phyloP scores from a whole-genome alignment of 805 yeast species.

The Babjeviella inositovora region DNA sequence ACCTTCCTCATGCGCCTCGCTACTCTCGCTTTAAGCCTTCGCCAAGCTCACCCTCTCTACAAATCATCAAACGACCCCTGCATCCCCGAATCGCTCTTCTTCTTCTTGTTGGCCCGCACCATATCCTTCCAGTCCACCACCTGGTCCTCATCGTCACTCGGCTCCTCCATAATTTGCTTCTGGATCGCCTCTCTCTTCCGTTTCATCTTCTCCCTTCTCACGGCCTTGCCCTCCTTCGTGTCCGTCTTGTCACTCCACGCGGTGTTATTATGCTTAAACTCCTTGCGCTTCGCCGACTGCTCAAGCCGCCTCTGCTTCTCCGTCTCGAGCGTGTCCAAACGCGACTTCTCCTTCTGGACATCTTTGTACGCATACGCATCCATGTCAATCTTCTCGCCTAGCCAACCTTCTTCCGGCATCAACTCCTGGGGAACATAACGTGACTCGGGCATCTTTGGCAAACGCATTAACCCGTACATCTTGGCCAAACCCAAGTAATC shows the following conservation, averaged over 20 bases:
- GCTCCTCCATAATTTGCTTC: conserved; percentile 22
- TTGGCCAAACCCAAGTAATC: conserved; percentile 62
- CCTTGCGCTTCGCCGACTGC: conserved; percentile 15
- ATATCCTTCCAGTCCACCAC: conserved; percentile 79
- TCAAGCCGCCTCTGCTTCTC: conserved; percentile 18
- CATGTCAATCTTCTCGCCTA: conserved; percentile 47
- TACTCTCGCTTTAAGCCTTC: no score
- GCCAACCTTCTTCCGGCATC: conserved; percentile 65
- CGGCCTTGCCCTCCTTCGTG: conserved; percentile 41
- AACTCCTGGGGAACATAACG: conserved; percentile 24
- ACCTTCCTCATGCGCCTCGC: no score
- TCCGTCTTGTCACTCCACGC: conserved; percentile 72
- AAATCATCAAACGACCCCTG: conserved; percentile 51
- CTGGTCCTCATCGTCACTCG: conserved; percentile 18
- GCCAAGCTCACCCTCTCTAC: no score
- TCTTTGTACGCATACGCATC: conserved; percentile 54
- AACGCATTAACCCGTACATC: conserved; percentile 64
- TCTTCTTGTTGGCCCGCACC: conserved; percentile 48
- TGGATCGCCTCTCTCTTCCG: conserved; percentile 57
- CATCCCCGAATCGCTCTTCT: conserved; percentile 17
- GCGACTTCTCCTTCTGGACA: conserved; percentile 38
- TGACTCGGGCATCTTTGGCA: conserved; percentile 93
- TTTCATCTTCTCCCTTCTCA: conserved; percentile 53
- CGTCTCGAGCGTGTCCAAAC: conserved; percentile 41
- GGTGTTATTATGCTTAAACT: conserved; percentile 32